Conservation (phyloP, 495 filamentous ascomycete species). For the Letharia lupina region DNA sequence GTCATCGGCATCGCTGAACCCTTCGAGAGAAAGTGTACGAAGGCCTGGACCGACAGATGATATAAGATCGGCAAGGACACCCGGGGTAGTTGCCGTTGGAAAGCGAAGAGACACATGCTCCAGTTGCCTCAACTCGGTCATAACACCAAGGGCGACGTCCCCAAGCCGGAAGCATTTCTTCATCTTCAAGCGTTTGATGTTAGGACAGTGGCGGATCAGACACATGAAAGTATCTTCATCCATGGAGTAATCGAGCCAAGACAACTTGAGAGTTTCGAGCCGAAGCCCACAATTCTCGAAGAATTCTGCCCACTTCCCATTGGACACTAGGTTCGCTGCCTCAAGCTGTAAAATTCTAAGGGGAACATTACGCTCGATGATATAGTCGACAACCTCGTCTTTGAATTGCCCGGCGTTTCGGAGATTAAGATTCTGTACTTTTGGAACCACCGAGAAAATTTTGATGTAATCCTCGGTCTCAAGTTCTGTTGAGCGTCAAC, state of each 20-base stretch:
- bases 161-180: slow-evolving; percentile 47
- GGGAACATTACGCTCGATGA: slow-evolving; percentile 56
- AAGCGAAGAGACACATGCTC: slow-evolving; percentile 66
- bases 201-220: slow-evolving; percentile 50
- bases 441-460: slow-evolving; percentile 68
- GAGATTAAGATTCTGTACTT: slow-evolving; percentile 58
- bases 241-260: slow-evolving; percentile 60
- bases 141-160: slow-evolving; percentile 39
- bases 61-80: slow-evolving; percentile 52
- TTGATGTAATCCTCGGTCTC: slow-evolving; percentile 64
- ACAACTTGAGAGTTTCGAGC: slow-evolving; percentile 60
- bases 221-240: slow-evolving; percentile 56
- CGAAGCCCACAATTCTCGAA: slow-evolving; percentile 52
- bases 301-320: slow-evolving; percentile 59
- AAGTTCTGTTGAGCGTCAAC: slow-evolving; percentile 43
- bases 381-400: slow-evolving; percentile 68
- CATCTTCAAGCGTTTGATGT: slow-evolving; percentile 66
- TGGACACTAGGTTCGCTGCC: slow-evolving; percentile 69
- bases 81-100: slow-evolving; percentile 44
- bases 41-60: slow-evolving; percentile 50
- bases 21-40: slow-evolving; percentile 62
- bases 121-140: slow-evolving; percentile 51
- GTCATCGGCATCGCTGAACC: slow-evolving; percentile 50
- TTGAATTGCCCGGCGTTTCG: slow-evolving; percentile 83
- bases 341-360: slow-evolving; percentile 59